Conservation (phyloP, 768 basidiomycete genomes). For the Leucocoprinus leucothites region DNA sequence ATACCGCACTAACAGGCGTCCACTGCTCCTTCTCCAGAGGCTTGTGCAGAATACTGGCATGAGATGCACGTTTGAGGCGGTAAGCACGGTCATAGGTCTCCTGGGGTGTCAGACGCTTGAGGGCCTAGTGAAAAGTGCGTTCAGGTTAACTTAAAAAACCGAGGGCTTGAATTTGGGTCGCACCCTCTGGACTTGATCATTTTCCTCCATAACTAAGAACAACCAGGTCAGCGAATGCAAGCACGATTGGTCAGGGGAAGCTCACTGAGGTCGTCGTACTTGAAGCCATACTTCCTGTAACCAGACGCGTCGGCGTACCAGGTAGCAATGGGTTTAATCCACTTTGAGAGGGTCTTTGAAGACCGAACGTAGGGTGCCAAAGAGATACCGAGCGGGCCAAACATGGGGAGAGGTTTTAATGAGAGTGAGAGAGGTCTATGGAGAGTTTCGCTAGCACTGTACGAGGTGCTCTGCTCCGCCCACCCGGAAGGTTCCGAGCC, state of each 20-base stretch:
- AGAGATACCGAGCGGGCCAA: slow-evolving; percentile 67
- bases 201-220: slow-evolving; percentile 70
- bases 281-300: slow-evolving; percentile 84
- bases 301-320: slow-evolving; percentile 82
- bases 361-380: slow-evolving; percentile 74
- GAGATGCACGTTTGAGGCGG: slow-evolving; percentile 83
- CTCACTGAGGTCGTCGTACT: slow-evolving; percentile 93
- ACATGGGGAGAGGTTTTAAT: slow-evolving; percentile 32
- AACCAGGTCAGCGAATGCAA: slow-evolving; percentile 19
- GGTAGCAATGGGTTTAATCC: slow-evolving; percentile 74
- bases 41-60: slow-evolving; percentile 75
- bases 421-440: slow-evolving; percentile 13
- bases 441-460: slow-evolving; percentile 8
- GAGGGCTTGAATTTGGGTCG: slow-evolving; percentile 16
- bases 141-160: background rate
- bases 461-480: slow-evolving; percentile 6
- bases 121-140: slow-evolving; percentile 50
- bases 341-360: slow-evolving; percentile 61
- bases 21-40: slow-evolving; percentile 81
- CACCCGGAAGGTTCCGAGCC: slow-evolving; percentile 36
- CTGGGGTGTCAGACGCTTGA: slow-evolving; percentile 72
- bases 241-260: slow-evolving; percentile 20
- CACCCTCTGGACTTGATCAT: slow-evolving; percentile 75
- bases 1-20: slow-evolving; percentile 73
- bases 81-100: slow-evolving; percentile 89